Evolutionary conservation across 169 alveolate species (phyloP), one percentile per base, ranked within the genome.

Genomic region (Perkinsus marinus): DNA sequence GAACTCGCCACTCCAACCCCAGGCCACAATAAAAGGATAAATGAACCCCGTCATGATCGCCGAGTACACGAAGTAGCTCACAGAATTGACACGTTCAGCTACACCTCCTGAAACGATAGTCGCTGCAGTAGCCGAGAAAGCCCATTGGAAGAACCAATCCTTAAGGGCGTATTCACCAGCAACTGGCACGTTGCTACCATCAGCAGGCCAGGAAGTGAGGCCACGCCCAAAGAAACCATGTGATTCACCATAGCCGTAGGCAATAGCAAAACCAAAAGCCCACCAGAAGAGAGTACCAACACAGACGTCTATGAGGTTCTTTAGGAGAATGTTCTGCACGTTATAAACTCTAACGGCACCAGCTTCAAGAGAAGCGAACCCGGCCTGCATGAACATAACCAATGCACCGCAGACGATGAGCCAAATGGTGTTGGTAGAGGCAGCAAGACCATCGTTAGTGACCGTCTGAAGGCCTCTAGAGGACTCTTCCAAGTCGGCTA

Each of bases 81-180:
- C 68, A 90, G 90, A 90, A 68, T 89, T 47, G 39, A 43, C 89
- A 47, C 93, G 92, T 89, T 92, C 93, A 0, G 93, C 93, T 3
- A 92, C 92, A 13, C 90, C 92, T n/a, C 93, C 93, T 39, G 92
- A 89, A 22, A 92, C 93, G 79, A 92, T 92, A 68, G 93, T 92
- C 36, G 93, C 92, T 16, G 91, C 93, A 9, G 92, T 47, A 0
- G 92, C 89, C 26, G 90, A 92, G 19, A 89, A 92, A 13, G 91
- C 90, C 43, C 90, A 46, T 90, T 92, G 92, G 89, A 92, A 92
- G 90, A 92, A 92, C 93, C 93, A 92, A 10, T 68, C 89, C 46
- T 47, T 30, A 90, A 91, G 34, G 79, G 79, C 26, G 79, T 57
- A 57, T 16, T 57, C 79, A 7, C 79, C 79, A 2, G 79, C 37